A percentile compares a stretch with the other conserved stretches of the same genome.
Evolutionary conservation across 345 rosid species (phyloP).

Genomic region (Stellera chamaejasme): DNA sequence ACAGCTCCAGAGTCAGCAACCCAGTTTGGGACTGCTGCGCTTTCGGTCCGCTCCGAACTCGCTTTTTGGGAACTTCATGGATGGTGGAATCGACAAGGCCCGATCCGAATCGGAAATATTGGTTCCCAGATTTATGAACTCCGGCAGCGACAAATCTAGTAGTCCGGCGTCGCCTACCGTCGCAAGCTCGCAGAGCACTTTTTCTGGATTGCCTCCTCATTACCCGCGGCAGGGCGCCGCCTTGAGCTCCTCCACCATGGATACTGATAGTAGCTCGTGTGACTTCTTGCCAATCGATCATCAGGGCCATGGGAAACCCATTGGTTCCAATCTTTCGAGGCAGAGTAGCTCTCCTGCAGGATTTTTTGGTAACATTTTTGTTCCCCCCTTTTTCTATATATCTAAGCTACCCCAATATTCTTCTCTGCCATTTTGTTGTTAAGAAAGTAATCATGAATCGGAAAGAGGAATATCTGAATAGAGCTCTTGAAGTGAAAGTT

Average conservation of each 20-base stretch:
- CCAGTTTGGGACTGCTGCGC: constrained; percentile 63
- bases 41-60: constrained; percentile 84
- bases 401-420: no score
- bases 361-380: constrained; percentile 54
- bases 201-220: constrained; percentile 67
- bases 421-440: no score
- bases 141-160: constrained; percentile 28
- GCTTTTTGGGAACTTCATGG: constrained; percentile 31
- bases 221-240: constrained; percentile 57
- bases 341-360: constrained; percentile 89
- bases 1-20: constrained; percentile 31
- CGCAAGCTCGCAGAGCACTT: constrained; percentile 33
- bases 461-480: no score
- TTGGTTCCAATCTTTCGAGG: constrained; percentile 42
- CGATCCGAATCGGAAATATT: constrained; percentile 30
- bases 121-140: constrained; percentile 33
- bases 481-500: no score
- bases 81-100: constrained; percentile 21
- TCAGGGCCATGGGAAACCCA: constrained; percentile 27
- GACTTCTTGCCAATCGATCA: constrained; percentile 36
- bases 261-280: constrained; percentile 20
- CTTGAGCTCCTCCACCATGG: constrained; percentile 38
- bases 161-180: constrained; percentile 21
- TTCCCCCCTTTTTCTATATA: constrained; percentile 2
- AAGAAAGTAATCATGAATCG: no score